Evolutionary conservation across 78 protist genomes (phyloP), one percentile per base, ranked within the genome.

Genomic region (Trichosphaerium sp.): DNA sequence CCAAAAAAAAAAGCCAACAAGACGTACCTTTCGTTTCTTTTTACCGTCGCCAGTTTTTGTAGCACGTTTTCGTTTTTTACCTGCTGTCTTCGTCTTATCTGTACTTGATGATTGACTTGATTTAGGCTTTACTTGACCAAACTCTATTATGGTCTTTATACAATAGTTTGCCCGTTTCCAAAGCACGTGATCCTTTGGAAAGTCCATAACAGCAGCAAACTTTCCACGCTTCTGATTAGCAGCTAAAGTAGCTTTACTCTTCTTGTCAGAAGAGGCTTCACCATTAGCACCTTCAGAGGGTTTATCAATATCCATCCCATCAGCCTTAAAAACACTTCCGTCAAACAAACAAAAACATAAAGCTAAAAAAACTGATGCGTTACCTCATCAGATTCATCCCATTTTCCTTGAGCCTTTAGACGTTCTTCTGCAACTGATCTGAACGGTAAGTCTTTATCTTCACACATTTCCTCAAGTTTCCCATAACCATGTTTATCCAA

Each of bases 401-500:
- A n/a, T n/a, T n/a, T n/a, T n/a, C n/a, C 34, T 3, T 28, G 73
- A 2, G 18, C 2, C 32, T 12, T 8, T 6, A 44, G 62, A 12
- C 32, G 2, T 3, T n/a, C 54, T 42, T 68, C 57, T 59, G 43
- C 43, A 11, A 65, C 29, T 26, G 15, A 37, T 40, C 60, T 41
- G 65, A 75, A 75, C 11, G 73, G 74, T 5, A 75, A 23, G 6
- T 58, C 23, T 35, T 49, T 42, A 32, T 75, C 82, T 15, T 40
- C 31, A 31, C 68, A 59, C 25, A 75, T 65, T 28, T 59, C 82
- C 25, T 75, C 82, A 28, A n/a, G 67, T 32, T 65, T 66, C 28
- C 69, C 68, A 61, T 52, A 71, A 15, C 83, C 83, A 37, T 78
- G 78, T 44, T 70, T 78, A 4, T 63, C 14, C 3, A 78, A 15